Evolutionary conservation across 257 asterid genomes (phyloP).

Genomic region (Haberlea rhodopensis): DNA sequence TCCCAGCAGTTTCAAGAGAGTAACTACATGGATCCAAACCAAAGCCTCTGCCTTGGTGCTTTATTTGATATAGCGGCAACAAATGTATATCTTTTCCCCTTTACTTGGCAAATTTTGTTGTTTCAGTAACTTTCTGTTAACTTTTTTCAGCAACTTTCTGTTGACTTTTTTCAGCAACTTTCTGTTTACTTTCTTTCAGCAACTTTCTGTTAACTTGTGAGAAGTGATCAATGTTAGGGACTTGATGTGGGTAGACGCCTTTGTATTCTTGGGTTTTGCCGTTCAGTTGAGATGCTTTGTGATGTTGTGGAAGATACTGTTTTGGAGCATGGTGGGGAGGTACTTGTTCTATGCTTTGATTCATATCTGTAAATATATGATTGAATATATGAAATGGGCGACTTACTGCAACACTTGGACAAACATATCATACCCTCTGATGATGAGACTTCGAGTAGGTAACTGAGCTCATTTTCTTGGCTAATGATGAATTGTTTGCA

Average conservation of each 20-base stretch:
- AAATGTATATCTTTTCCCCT: constrained; percentile 47
- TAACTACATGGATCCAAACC: constrained; percentile 93
- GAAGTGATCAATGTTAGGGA: constrained; percentile 49
- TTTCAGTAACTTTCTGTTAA: constrained; percentile 4
- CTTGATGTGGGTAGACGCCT: constrained; percentile 86
- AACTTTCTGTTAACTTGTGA: constrained; percentile 7
- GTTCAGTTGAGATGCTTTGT: constrained; percentile 96
- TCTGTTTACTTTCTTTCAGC: constrained; percentile 8
- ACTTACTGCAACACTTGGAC: neutral
- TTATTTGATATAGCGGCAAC: constrained; percentile 98
- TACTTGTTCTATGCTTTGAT: constrained; percentile 25
- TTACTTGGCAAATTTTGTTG: constrained; percentile 9
- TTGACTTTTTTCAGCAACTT: constrained; percentile 5
- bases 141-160: neutral
- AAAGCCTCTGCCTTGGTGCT: constrained; percentile 89
- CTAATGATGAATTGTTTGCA: neutral
- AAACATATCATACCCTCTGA: neutral
- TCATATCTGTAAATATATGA: neutral
- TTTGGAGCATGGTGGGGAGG: constrained; percentile 99
- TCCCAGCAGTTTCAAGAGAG: constrained; percentile 74
- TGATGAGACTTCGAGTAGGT: neutral
- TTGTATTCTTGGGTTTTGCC: constrained; percentile 92
- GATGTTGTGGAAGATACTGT: constrained; percentile 98
- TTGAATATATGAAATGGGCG: neutral
- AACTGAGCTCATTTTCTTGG: neutral